Base-by-base conservation (phyloP, 108 stramenopile genomes). In the Asterionellopsis glacialis region DNA sequence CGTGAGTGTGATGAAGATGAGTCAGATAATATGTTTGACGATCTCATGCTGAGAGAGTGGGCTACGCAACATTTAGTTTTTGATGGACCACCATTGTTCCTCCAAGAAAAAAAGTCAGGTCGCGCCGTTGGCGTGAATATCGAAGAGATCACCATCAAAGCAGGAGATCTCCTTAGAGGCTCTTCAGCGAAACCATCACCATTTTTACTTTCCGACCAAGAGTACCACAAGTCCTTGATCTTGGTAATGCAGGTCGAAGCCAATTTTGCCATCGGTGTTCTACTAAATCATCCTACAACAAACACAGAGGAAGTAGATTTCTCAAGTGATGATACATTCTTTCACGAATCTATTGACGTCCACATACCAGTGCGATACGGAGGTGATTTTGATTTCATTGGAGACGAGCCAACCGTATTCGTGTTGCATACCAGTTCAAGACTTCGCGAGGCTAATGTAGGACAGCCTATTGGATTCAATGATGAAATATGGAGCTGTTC, bases 31-130 rank as follows among this genome's bases (percentile, higher is more conserved):
- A 61, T 69, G 23, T 94, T 90, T 68, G 80, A 87, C 44, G 89
- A 90, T 67, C 53, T 73, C 23, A 90, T 94, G 87, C 61, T 91
- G 54, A 83, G 87, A 38, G 85, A 88, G 61, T 94, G 89, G 85
- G 75, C 80, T 26, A 48, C 64, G 26, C 62, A 57, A n/a, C 72
- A 88, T 68, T 70, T 93, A 40, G 65, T 85, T 12, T 76, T 80
- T 33, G 33, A 33, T 7, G 33, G n/a, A 60, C 43, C 28, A 69
- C 60, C 23, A 64, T 55, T 25, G 59, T 40, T 38, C 59, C 38
- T 41, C 57, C 47, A 53, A 40, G 55, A 53, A 54, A 70, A 49
- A 51, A 62, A 9, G 26, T 59, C 16, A 41, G 55, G 10, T 39
- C 58, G 43, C 38, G 33, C 42, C 13, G 57, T 33, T 41, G 61